Conservation (phyloP, 179 eudicot genomes). For the Nepenthes alata region DNA sequence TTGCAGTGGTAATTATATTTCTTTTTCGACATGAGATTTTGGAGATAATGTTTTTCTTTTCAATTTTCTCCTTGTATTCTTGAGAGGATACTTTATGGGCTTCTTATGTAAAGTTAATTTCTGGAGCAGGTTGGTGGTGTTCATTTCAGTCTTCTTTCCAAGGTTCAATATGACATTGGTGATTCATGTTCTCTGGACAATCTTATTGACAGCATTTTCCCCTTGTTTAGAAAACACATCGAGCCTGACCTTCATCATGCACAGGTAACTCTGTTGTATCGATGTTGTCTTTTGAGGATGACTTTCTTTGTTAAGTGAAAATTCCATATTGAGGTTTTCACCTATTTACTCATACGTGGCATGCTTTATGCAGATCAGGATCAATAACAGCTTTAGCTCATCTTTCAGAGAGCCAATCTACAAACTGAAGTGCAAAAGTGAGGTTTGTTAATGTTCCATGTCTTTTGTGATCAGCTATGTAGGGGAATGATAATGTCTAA, state of each 20-base stretch:
- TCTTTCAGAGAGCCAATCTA: constrained; percentile 97
- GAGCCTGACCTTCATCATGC: constrained; percentile 99
- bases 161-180: constrained; percentile 93
- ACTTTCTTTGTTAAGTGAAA: neutral
- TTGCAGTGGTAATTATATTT: constrained; percentile 80
- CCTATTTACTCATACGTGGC: neutral
- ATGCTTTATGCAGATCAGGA: constrained; percentile 63
- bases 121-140: constrained; percentile 87
- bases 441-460: constrained; percentile 44
- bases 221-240: constrained; percentile 87
- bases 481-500: neutral
- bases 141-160: constrained; percentile 96
- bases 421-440: constrained; percentile 89
- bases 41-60: neutral
- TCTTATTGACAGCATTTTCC: constrained; percentile 95
- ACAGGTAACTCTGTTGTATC: constrained; percentile 41
- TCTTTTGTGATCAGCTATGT: neutral
- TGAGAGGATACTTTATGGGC: neutral
- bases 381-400: constrained; percentile 92
- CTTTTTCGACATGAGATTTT: neutral
- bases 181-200: constrained; percentile 87
- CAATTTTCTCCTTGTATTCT: neutral
- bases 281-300: neutral
- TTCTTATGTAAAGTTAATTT: neutral
- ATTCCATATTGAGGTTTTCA: neutral